Base-by-base conservation (phyloP, 2,329 filamentous ascomycete genomes). In the Bipolaris zeicola region DNA sequence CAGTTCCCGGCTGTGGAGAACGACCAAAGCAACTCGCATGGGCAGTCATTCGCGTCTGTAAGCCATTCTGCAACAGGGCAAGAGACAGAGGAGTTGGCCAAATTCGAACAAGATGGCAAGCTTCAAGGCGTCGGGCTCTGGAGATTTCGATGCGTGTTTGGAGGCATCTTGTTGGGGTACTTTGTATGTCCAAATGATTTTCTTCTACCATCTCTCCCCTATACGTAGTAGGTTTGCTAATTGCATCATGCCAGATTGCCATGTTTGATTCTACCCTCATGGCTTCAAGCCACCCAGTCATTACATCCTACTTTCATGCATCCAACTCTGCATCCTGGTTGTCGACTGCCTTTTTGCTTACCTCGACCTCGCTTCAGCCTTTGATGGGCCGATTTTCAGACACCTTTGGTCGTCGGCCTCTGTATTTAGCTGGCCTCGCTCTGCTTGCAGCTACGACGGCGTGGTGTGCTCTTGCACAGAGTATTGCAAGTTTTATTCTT, bases 301-400 rank as follows among this genome's bases (percentile, higher is more conserved):
- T 94, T 59, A 92, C 90, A 0, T 92, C 89, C 0, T 87, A 93
- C 73, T 94, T 94, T 74, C 79, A 87, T 58, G 85, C 89, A 46
- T 90, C 89, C 31, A 92, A 94, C 73, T 86, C 86, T 44, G 91
- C 91, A 3, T 92, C 90, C 1, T 95, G 91, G 91, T 81, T 94
- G 4, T 92, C 89, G 1, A 94, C 90, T 0, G 86, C 89, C 0
- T 94, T 92, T 62, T 76, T 94, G 34, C 81, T 95, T 36, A 92
- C 90, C 0, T 90, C 86, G 3, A 92, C 90, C 1, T 86, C 88
- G 22, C 88, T 91, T 55, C 88, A 92, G 74, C 90, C 91, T 0
- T 77, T 94, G 1, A 85, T 91, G 61, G 90, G 89, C 3, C 83
- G 90, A 2, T 72, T 92, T 1, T 92, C 89, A 1, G 90, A 94